A percentile compares a stretch with the other conserved stretches of the same genome.
Evolutionary conservation across 2,329 filamentous ascomycete genomes (phyloP).

Genomic region (Aspergillus bombycis): DNA sequence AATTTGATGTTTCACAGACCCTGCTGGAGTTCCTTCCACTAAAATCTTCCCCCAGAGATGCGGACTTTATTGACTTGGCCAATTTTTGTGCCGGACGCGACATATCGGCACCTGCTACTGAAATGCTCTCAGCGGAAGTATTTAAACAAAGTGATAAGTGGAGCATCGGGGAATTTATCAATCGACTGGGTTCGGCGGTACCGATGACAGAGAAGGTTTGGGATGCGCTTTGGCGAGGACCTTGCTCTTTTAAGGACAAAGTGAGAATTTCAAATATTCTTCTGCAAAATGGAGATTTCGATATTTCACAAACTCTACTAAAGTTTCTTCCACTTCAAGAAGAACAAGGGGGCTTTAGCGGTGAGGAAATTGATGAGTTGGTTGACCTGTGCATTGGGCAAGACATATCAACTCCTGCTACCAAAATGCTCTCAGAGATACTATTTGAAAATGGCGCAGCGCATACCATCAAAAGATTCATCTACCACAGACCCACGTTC

Average conservation of each 20-base stretch:
- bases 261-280: background rate
- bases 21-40: background rate
- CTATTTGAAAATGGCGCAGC: background rate
- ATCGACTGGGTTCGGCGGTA: background rate
- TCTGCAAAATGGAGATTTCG: background rate
- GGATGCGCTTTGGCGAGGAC: background rate
- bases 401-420: background rate
- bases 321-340: background rate
- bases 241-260: background rate
- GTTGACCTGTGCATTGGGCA: background rate
- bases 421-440: background rate
- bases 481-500: background rate
- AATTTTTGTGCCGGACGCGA: background rate
- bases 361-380: background rate
- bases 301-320: background rate
- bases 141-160: rapidly evolving
- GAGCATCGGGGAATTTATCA: background rate
- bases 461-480: background rate
- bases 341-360: rapidly evolving
- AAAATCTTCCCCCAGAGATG: rapidly evolving
- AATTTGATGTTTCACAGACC: background rate
- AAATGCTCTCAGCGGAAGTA: background rate
- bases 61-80: no score
- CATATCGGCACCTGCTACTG: background rate
- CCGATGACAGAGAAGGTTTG: background rate